A percentile compares a stretch with the other conserved stretches of the same genome.
Conservation (phyloP, 2,329 filamentous ascomycete genomes). For the Calycina marina region DNA sequence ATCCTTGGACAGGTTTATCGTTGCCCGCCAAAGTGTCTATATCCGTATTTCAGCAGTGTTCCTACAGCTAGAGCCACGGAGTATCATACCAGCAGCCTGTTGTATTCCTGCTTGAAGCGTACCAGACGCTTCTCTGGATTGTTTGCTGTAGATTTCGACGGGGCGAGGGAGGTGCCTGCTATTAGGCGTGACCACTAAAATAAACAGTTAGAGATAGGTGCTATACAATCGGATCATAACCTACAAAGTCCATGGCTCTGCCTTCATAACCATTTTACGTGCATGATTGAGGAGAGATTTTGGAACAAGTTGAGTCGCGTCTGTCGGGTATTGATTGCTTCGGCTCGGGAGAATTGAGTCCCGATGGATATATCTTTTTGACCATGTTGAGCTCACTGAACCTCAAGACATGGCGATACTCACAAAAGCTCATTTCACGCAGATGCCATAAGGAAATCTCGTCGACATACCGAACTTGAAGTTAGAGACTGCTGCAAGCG, state of each 20-base stretch:
- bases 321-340: no score
- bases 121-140: conserved; percentile 49
- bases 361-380: no score
- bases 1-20: conserved; percentile 44
- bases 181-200: conserved; percentile 51
- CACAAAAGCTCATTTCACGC: no score
- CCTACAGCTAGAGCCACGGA: background rate
- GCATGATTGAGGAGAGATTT: no score
- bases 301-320: no score
- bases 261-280: conserved; percentile 10
- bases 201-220: conserved; percentile 6
- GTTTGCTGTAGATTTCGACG: conserved; percentile 42
- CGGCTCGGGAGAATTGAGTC: no score
- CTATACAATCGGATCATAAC: conserved; percentile 4
- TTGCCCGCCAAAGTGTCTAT: conserved; percentile 45
- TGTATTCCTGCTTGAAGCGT: conserved; percentile 53
- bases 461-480: no score
- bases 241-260: conserved; percentile 21
- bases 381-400: no score
- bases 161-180: conserved; percentile 43
- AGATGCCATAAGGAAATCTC: no score
- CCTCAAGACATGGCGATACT: no score
- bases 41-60: conserved; percentile 1
- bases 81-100: conserved; percentile 39
- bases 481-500: no score